These are phyloP conservation scores for Salinomyces thailandicus DNA, from an alignment of 2,329 filamentous ascomycete species.

Conservation along the genomic window DNA sequence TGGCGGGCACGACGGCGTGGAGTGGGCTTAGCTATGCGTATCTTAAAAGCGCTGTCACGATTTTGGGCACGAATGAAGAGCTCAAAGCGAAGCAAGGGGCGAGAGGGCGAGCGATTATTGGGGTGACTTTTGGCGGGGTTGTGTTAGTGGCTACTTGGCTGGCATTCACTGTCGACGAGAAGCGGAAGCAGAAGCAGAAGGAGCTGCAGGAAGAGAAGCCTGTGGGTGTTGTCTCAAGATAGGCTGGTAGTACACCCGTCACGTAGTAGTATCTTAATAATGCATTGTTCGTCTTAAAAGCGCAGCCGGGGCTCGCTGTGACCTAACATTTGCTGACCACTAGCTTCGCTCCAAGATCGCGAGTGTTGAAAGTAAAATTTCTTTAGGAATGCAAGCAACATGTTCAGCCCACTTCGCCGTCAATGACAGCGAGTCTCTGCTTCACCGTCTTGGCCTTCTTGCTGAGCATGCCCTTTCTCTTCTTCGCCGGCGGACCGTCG, in stretches of 20 bases:
- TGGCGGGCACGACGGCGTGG: conserved; percentile 84
- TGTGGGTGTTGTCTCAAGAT: too few species aligned
- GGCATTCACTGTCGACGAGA: conserved; percentile 12
- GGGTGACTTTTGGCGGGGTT: conserved; percentile 35
- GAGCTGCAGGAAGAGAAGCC: background rate
- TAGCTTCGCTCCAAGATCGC: too few species aligned
- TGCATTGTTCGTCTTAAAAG: too few species aligned
- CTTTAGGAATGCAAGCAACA: too few species aligned
- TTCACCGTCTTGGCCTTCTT: conserved; percentile 45
- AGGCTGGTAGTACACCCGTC: too few species aligned
- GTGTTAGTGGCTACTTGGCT: conserved; percentile 30
- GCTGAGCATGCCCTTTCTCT: conserved; percentile 39
- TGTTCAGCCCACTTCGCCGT: conserved; percentile 25
- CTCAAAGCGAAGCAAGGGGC: conserved; percentile 39
- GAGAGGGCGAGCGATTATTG: conserved; percentile 39
- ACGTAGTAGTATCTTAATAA: too few species aligned
- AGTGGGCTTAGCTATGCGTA: conserved; percentile 88
- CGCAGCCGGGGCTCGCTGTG: too few species aligned
- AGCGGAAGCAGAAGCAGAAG: conserved; percentile 3
- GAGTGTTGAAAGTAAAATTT: conserved; percentile 1
- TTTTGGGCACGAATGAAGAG: conserved; percentile 47
- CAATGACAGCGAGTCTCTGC: conserved; percentile 39
- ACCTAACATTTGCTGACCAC: too few species aligned
- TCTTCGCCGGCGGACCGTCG: conserved; percentile 39
- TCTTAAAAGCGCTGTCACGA: conserved; percentile 84